Evolutionary conservation across 83 land plant species (phyloP).

Genomic region (Picea abies): DNA sequence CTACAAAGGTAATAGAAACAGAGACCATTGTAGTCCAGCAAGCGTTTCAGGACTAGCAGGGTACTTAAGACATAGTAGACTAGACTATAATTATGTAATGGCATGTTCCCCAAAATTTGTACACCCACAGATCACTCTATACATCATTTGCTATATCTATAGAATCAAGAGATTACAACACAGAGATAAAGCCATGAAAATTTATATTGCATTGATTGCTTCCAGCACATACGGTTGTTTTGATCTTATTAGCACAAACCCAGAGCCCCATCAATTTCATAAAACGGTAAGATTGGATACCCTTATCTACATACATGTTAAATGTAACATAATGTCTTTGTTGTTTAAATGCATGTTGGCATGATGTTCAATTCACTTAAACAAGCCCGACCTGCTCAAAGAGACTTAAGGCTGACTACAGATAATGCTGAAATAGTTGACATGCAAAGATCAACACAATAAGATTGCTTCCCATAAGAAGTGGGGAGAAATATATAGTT

Average conservation of each 20-base stretch:
- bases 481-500: too few relatives aligned
- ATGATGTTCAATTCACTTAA: slow-evolving; percentile 1
- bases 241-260: not conserved
- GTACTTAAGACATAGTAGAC: too few relatives aligned
- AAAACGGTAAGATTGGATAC: not conserved
- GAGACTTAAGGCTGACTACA: not conserved
- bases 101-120: not conserved
- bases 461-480: too few relatives aligned
- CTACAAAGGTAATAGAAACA: not conserved
- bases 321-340: not conserved
- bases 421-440: too few relatives aligned
- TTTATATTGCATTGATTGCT: too few relatives aligned
- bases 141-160: not conserved
- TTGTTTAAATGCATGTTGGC: not conserved
- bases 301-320: not conserved
- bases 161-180: too few relatives aligned
- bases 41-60: not conserved
- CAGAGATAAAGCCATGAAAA: too few relatives aligned
- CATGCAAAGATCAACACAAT: too few relatives aligned
- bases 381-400: not conserved
- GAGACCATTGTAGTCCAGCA: not conserved
- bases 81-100: not conserved
- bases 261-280: not conserved
- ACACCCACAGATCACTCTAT: not conserved
- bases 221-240: not conserved